Percentiles rank a stretch among this genome's conserved stretches.
Conservation (phyloP, 2,329 filamentous ascomycete species). For the Clarireedia monteithiana region DNA sequence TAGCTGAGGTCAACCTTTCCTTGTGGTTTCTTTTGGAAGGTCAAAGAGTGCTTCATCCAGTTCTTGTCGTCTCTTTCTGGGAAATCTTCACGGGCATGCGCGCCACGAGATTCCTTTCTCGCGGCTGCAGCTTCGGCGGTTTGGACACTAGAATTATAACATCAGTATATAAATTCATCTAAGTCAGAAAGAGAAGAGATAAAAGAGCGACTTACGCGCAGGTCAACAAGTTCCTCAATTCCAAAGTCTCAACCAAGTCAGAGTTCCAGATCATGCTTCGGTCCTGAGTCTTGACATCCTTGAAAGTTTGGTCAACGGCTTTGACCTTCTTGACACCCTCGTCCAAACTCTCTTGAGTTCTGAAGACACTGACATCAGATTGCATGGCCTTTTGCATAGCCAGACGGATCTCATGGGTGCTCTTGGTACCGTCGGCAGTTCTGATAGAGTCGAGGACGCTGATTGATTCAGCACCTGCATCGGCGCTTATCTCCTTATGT, state of each 20-base stretch:
- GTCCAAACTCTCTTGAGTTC: slow-evolving; percentile 77
- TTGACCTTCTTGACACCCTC: slow-evolving; percentile 86
- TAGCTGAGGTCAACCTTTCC: slow-evolving; percentile 81
- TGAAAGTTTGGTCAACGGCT: slow-evolving; percentile 73
- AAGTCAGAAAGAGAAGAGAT: not conserved
- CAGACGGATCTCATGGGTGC: slow-evolving; percentile 78
- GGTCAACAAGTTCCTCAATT: slow-evolving; percentile 89
- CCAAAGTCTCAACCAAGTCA: slow-evolving; percentile 91
- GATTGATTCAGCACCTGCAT: slow-evolving; percentile 74
- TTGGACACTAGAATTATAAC: slow-evolving; percentile 54
- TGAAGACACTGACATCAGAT: slow-evolving; percentile 92
- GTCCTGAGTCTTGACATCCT: slow-evolving; percentile 89
- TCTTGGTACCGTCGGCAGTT: slow-evolving; percentile 38
- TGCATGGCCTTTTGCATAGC: slow-evolving; percentile 99
- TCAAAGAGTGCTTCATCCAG: slow-evolving; percentile 99
- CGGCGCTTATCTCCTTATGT: slow-evolving; percentile 55
- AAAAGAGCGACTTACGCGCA: slow-evolving; percentile 63
- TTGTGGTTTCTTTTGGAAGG: slow-evolving; percentile 90
- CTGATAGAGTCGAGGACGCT: slow-evolving; percentile 60
- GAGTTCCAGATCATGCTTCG: slow-evolving; percentile 99
- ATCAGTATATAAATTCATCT: not conserved
- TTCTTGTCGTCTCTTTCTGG: slow-evolving; percentile 91
- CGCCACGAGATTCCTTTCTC: slow-evolving; percentile 94
- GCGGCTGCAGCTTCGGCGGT: slow-evolving; percentile 85
- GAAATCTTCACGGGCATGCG: slow-evolving; percentile 93